Percentiles rank a stretch among this genome's conserved stretches.
phyloP scores from a whole-genome alignment of 2,329 filamentous ascomycete genomes.

The Albifimbria verrucaria region DNA sequence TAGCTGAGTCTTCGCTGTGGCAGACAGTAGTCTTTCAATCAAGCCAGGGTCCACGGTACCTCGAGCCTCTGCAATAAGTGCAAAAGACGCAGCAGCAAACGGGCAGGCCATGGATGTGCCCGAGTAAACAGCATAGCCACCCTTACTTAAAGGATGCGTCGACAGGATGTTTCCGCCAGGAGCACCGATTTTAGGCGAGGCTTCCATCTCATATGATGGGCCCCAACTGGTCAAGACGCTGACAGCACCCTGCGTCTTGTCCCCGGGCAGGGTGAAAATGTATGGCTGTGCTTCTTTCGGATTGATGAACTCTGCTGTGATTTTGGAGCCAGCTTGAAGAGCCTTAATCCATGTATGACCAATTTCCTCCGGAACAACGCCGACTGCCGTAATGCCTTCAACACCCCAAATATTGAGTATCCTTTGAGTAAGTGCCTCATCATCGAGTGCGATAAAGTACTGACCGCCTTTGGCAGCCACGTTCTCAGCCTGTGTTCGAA shows the following conservation, averaged over 20 bases:
- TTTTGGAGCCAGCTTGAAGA: conserved; percentile 19
- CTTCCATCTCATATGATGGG: conserved; percentile 35
- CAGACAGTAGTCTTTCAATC: background rate
- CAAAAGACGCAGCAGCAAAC: background rate
- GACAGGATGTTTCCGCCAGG: conserved; percentile 1
- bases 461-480: conserved; percentile 45
- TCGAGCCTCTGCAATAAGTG: background rate
- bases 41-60: background rate
- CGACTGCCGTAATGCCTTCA: conserved; percentile 20
- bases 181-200: conserved; percentile 10
- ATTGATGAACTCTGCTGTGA: conserved; percentile 3
- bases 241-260: conserved; percentile 22
- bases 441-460: conserved; percentile 41
- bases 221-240: conserved; percentile 37
- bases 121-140: background rate
- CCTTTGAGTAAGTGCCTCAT: no score
- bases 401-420: no score
- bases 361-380: conserved; percentile 31
- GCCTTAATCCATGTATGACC: conserved; percentile 36
- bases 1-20: background rate
- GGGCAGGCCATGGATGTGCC: background rate
- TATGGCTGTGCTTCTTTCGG: background rate
- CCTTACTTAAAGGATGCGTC: background rate
- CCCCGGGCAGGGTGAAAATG: background rate
- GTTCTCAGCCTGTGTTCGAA: conserved; percentile 22